These are phyloP conservation scores for Phytophthora ramorum DNA, from an alignment of 352 stramenopile genomes.

Conservation along the genomic window DNA sequence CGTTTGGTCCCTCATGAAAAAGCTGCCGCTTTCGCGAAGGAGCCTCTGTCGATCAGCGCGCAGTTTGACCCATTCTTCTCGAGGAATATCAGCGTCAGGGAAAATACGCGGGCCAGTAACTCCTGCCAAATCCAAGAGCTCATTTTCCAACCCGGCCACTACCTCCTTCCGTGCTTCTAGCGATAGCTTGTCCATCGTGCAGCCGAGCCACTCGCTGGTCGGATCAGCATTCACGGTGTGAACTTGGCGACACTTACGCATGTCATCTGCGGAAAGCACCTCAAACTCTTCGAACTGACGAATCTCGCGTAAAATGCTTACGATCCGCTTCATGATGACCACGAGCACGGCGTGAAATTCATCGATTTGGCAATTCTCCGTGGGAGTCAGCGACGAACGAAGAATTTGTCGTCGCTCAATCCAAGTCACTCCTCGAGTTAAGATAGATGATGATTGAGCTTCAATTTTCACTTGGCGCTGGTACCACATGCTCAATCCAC, in stretches of 20 bases:
- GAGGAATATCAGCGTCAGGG: conserved; percentile 16
- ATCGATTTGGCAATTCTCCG: conserved; percentile 69
- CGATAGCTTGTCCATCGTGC: conserved; percentile 61
- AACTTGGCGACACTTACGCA: conserved; percentile 54
- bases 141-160: conserved; percentile 67
- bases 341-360: conserved; percentile 60
- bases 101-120: conserved; percentile 28
- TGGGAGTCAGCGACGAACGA: conserved; percentile 57
- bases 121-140: conserved; percentile 60
- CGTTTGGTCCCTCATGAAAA: conserved; percentile 64
- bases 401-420: conserved; percentile 58
- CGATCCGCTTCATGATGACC: conserved; percentile 61
- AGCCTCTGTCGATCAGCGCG: conserved; percentile 51
- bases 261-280: conserved; percentile 49
- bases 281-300: conserved; percentile 71
- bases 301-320: conserved; percentile 63
- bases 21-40: conserved; percentile 48
- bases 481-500: conserved; percentile 49
- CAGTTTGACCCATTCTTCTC: conserved; percentile 63
- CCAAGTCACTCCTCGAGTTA: conserved; percentile 35
- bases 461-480: conserved; percentile 25
- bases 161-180: conserved; percentile 63
- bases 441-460: conserved; percentile 2
- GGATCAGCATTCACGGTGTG: conserved; percentile 57
- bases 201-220: conserved; percentile 60